Evolutionary conservation across 177 flowering plant genomes (phyloP), one percentile per base, ranked within the genome.

Genomic region (Vitis hybrid): DNA sequence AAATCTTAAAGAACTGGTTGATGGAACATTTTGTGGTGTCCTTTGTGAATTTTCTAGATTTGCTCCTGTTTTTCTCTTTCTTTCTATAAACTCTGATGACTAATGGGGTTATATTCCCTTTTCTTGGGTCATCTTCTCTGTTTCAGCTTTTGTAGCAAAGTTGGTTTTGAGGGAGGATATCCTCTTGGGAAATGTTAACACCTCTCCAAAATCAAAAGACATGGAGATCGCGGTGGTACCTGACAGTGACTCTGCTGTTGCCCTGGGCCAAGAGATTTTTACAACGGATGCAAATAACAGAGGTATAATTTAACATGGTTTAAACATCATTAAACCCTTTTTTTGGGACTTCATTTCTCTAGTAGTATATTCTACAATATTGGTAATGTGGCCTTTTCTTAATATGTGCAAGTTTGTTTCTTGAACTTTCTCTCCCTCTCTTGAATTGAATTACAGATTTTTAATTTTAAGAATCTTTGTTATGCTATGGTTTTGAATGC

Each of bases 111-210:
- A 7, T 10, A 49, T 15, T 60, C 48, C 31, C 60, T 56, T 62
- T 33, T 49, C 15, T 21, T 5, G 7, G 29, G 11, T 45, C 45
- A 56, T 66, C 63, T 50, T 64, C 68, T 72, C 19, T 59, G 18
- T 72, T 71, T 59, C 84, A 87, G 91, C 89, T 49, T 82, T 87
- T 77, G 84, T 74, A 60, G 64, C 72, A 2, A 82, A 72, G 69
- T 60, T 87, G 61, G 66, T 79, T 45, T 49, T 74, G 39, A 64
- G 83, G 62, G 80, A 79, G 69, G 80, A 75, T 6, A 64, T 67
- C 13, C 67, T 74, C 7, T 5, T 71, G 72, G 75, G 64, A 56
- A 80, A 78, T 75, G 76, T 77, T 3, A 74, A 69, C 13, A 60
- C 66, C 12, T 78, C 83, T 18, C 78, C 82, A 7, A 71, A 81